Evolutionary conservation across 202 grass and related monocot genomes (phyloP).

Genomic region (Alloteropsis angusta): DNA sequence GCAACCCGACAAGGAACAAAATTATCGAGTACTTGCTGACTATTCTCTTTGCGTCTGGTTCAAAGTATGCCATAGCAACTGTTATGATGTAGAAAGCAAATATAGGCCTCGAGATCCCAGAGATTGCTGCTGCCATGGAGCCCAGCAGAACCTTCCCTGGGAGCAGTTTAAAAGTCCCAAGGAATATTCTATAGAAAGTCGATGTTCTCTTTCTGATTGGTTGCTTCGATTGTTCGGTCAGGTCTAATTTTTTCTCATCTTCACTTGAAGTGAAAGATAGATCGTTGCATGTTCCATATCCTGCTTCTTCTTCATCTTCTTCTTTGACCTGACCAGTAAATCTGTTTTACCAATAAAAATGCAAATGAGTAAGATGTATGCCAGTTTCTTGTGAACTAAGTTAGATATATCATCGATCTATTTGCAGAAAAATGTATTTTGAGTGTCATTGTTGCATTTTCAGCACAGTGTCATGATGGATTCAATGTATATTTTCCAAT

Average conservation of each 20-base stretch:
- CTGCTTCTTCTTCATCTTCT: slow-evolving; percentile 18
- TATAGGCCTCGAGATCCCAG: slow-evolving; percentile 57
- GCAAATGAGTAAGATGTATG: not conserved
- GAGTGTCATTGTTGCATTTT: not conserved
- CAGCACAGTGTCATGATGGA: not conserved
- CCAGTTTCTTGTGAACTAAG: not conserved
- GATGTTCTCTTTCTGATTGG: not conserved
- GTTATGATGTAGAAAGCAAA: slow-evolving; percentile 67
- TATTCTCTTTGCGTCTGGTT: slow-evolving; percentile 24
- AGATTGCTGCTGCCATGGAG: slow-evolving; percentile 51
- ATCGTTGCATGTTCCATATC: not conserved
- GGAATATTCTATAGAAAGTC: slow-evolving; percentile 46
- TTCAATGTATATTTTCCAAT: not conserved
- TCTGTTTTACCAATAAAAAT: slow-evolving; percentile 25
- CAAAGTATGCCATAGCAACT: slow-evolving; percentile 45
- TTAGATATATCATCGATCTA: not conserved
- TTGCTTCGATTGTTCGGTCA: slow-evolving; percentile 14
- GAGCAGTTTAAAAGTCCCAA: slow-evolving; percentile 27
- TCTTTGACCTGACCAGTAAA: not conserved
- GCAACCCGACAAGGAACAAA: slow-evolving; percentile 37
- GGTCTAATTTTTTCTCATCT: slow-evolving; percentile 13
- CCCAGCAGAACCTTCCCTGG: slow-evolving; percentile 40
- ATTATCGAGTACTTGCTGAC: slow-evolving; percentile 40
- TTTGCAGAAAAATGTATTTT: not conserved
- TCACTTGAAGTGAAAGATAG: slow-evolving; percentile 1